These are phyloP conservation scores for Lipomyces starkeyi DNA, from an alignment of 805 yeast species.

Conservation along the genomic window DNA sequence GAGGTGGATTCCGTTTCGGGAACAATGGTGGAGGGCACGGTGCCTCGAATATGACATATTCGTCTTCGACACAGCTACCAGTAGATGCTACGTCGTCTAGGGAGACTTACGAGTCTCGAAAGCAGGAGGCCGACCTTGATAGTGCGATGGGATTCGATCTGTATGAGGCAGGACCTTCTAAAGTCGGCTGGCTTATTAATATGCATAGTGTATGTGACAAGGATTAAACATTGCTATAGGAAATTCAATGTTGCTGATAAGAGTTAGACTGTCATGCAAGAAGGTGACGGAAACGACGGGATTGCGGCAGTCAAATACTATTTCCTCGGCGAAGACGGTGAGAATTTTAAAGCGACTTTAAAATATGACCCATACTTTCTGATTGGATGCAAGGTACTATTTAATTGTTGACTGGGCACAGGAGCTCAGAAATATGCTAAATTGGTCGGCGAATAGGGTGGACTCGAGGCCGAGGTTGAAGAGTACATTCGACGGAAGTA, in stretches of 20 bases:
- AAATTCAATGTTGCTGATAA: background rate
- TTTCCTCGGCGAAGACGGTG: slow-evolving; percentile 95
- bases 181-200: slow-evolving; percentile 89
- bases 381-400: slow-evolving; percentile 63
- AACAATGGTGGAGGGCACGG: background rate
- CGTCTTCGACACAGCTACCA: slow-evolving; percentile 13
- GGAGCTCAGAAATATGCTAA: background rate
- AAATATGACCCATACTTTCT: slow-evolving; percentile 88
- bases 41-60: background rate
- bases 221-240: background rate
- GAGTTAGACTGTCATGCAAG: slow-evolving; percentile 52
- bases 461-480: slow-evolving; percentile 75
- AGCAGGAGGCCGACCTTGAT: slow-evolving; percentile 65
- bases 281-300: slow-evolving; percentile 66
- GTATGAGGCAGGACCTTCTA: slow-evolving; percentile 69
- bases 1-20: slow-evolving; percentile 9
- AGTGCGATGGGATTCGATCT: slow-evolving; percentile 86
- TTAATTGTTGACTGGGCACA: background rate
- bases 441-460: slow-evolving; percentile 36
- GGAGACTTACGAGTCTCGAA: slow-evolving; percentile 11
- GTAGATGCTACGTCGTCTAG: slow-evolving; percentile 20
- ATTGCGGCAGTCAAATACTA: slow-evolving; percentile 91
- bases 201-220: slow-evolving; percentile 64
- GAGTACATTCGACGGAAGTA: slow-evolving; percentile 74
- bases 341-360: slow-evolving; percentile 84